Evolutionary conservation across 768 basidiomycete genomes (phyloP).

Genomic region (Suillus placidus): DNA sequence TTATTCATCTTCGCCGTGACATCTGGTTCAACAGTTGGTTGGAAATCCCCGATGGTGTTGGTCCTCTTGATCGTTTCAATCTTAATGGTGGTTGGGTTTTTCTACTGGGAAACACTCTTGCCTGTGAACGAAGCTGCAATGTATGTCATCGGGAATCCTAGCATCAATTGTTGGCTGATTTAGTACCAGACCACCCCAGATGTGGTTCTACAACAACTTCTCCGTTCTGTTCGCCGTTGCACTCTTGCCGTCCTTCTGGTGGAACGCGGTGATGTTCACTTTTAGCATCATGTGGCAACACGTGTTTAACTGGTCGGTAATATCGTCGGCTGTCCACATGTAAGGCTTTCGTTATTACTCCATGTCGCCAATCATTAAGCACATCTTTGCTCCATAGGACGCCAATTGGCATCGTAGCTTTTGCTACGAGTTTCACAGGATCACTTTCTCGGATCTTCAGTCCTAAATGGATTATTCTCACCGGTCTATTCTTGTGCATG

Average conservation of each 20-base stretch:
- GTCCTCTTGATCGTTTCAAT: constrained; percentile 49
- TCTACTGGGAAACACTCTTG: constrained; percentile 50
- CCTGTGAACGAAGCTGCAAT: constrained; percentile 44
- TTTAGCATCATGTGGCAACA: constrained; percentile 45
- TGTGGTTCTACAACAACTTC: constrained; percentile 48
- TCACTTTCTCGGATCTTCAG: constrained; percentile 39
- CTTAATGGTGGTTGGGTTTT: constrained; percentile 44
- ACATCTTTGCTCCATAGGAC: constrained; percentile 28
- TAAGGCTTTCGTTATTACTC: constrained; percentile 21
- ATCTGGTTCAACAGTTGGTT: constrained; percentile 50
- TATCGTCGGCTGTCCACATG: constrained; percentile 44
- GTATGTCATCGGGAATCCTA: constrained; percentile 28
- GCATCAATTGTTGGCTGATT: not conserved
- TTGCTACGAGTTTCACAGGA: constrained; percentile 42
- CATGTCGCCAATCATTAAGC: not conserved
- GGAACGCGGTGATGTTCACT: constrained; percentile 36
- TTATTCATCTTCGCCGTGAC: constrained; percentile 45
- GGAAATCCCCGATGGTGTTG: constrained; percentile 48
- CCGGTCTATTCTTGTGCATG: constrained; percentile 41
- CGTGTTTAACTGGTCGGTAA: constrained; percentile 43
- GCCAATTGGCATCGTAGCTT: constrained; percentile 44
- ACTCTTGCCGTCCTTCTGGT: constrained; percentile 46
- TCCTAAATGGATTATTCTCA: constrained; percentile 49
- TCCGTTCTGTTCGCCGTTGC: constrained; percentile 40
- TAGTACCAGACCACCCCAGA: constrained; percentile 40